These are phyloP conservation scores for Eucalyptus curtisii DNA, from an alignment of 345 rosid species.

Conservation along the genomic window DNA sequence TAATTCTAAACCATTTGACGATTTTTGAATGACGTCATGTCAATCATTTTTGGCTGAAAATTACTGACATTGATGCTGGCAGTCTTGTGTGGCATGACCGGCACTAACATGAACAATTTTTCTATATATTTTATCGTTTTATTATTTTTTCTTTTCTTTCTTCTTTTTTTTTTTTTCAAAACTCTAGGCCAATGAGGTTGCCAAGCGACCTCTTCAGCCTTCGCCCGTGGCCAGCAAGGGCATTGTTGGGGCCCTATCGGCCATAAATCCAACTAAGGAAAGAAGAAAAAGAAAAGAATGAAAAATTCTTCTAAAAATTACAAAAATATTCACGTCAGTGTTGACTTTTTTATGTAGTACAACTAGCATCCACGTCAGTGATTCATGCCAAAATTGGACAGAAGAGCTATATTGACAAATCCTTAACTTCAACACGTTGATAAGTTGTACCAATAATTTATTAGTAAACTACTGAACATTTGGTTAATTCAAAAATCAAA, in stretches of 20 bases:
- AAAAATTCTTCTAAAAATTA: background rate
- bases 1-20: fast-evolving
- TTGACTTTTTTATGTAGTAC: fast-evolving
- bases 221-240: fast-evolving
- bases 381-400: background rate
- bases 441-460: no score
- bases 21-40: fast-evolving
- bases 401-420: background rate
- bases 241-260: fast-evolving
- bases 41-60: background rate
- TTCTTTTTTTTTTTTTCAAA: no score
- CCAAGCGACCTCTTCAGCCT: background rate
- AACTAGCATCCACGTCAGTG: fast-evolving
- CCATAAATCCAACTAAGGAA: background rate
- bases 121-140: background rate
- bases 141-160: background rate
- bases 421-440: background rate
- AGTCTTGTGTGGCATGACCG: fast-evolving
- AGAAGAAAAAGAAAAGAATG: background rate
- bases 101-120: fast-evolving
- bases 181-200: background rate
- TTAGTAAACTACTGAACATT: no score
- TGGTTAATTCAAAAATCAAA: background rate
- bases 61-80: fast-evolving
- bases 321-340: fast-evolving